Base-by-base conservation (phyloP, 148 eudicot genomes). In the Linanthus parryae region DNA sequence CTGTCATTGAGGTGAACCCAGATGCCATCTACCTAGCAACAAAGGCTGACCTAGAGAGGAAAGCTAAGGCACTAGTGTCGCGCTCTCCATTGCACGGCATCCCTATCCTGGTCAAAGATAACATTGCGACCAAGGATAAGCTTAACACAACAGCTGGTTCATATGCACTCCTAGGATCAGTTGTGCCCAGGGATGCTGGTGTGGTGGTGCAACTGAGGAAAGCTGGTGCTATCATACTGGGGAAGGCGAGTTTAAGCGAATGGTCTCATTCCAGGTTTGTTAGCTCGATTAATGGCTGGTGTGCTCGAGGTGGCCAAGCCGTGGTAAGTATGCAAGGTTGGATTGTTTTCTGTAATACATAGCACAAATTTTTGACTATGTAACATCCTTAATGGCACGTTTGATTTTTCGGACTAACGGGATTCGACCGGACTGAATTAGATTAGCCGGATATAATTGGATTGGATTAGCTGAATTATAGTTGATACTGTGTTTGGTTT, bases 91-190 rank as follows among this genome's bases (percentile, higher is more conserved):
- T 73, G 42, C 62, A 58, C 13, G 78, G 73, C 0, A 56, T 73
- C 18, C 74, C 78, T 0, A 37, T 73, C 17, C 57, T 73, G 39
- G 56, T 73, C 36, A 69, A 73, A 54, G 78, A 73, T 46, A 60
- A 20, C 51, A 74, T 73, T 47, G 74, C 59, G 2, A 74, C 71
- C 8, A 68, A 60, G 41, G 74, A 73, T 41, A 68, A 64, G 73
- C 58, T 69, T 6, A 68, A 68, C 58, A 73, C 74, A 8, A 64
- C 70, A 0, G 78, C 74, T 8, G 78, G 78, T 5, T 69, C 78
- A 1, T 49, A 13, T 23, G 70, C 78, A 3, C 44, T 68, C 37
- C 56, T 73, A 0, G 67, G 70, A 7, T 68, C 73, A 2, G 47
- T 59, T 0, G 70, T 73, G 39, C 43, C 56, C 7, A 20, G 61